A percentile compares a stretch with the other conserved stretches of the same genome.
Conservation (phyloP, 305 asterid species). For the Solanum hybrid region DNA sequence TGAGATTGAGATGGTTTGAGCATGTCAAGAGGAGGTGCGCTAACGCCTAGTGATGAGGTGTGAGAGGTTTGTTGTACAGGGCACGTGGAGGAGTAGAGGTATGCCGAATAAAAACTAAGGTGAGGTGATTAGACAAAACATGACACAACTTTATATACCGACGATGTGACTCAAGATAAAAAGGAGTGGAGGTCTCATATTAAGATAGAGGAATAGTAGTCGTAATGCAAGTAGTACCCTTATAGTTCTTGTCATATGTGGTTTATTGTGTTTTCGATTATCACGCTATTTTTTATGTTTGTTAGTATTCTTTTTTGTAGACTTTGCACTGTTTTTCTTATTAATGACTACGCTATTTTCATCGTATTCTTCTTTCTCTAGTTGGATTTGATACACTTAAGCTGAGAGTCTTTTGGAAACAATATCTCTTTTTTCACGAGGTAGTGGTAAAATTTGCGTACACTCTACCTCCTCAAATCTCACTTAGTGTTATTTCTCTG, state of each 20-base stretch:
- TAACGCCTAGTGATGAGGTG: not conserved
- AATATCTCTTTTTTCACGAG: not conserved
- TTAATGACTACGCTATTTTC: not conserved
- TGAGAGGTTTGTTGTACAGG: not conserved
- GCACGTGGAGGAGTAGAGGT: not conserved
- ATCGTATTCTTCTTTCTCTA: not conserved
- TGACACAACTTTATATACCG: not conserved
- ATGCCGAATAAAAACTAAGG: not conserved
- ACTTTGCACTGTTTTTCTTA: not conserved
- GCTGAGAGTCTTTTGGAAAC: not conserved
- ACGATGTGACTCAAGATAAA: not conserved
- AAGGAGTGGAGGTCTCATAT: not conserved
- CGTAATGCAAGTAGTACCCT: not conserved
- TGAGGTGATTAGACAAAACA: not conserved
- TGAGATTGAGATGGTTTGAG: not conserved
- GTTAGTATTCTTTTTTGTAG: not conserved
- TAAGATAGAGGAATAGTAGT: not conserved
- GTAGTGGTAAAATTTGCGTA: not conserved
- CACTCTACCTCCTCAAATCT: not conserved
- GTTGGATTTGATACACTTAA: not conserved
- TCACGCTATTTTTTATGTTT: too few species aligned
- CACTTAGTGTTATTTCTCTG: not conserved
- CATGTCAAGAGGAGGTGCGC: not conserved
- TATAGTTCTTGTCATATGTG: not conserved
- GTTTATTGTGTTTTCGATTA: too few species aligned